Conservation (phyloP, 371 early-diverging fungal genomes). For the Funneliformis caledonium region DNA sequence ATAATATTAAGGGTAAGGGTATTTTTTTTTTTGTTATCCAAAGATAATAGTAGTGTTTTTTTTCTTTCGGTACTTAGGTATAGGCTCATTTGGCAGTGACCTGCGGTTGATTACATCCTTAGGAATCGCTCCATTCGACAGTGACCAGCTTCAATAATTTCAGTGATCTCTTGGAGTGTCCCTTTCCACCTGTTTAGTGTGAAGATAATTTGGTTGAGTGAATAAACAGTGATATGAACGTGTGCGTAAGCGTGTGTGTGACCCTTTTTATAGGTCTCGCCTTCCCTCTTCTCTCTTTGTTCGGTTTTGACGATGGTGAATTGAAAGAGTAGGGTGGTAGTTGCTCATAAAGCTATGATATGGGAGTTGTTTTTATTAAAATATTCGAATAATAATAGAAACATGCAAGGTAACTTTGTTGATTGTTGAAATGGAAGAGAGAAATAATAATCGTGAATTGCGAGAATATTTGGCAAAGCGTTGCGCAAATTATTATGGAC, state of each 20-base stretch:
- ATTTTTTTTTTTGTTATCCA: not conserved
- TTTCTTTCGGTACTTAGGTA: constrained; percentile 10
- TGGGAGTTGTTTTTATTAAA: not conserved
- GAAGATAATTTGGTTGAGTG: not conserved
- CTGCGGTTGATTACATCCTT: constrained; percentile 14
- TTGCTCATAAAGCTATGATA: not conserved
- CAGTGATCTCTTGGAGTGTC: not conserved
- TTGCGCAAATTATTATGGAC: too few relatives aligned
- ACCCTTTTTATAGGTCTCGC: constrained; percentile 5
- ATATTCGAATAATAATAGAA: constrained; percentile 2
- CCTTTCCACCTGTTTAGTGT: constrained; percentile 18
- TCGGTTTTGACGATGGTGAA: not conserved
- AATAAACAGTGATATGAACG: not conserved
- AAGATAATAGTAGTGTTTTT: not conserved
- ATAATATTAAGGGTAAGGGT: not conserved
- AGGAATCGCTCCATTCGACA: constrained; percentile 14
- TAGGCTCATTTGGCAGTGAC: constrained; percentile 24
- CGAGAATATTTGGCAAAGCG: too few relatives aligned
- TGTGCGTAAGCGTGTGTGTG: not conserved
- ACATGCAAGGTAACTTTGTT: constrained; percentile 4
- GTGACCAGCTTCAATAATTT: constrained; percentile 34
- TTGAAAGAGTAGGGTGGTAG: not conserved
- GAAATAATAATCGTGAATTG: not conserved
- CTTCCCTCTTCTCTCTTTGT: not conserved
- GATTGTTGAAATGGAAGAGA: not conserved